A percentile compares a stretch with the other conserved stretches of the same genome.
Conservation (phyloP, 75 land plant genomes). For the Ceratopteris richardii region DNA sequence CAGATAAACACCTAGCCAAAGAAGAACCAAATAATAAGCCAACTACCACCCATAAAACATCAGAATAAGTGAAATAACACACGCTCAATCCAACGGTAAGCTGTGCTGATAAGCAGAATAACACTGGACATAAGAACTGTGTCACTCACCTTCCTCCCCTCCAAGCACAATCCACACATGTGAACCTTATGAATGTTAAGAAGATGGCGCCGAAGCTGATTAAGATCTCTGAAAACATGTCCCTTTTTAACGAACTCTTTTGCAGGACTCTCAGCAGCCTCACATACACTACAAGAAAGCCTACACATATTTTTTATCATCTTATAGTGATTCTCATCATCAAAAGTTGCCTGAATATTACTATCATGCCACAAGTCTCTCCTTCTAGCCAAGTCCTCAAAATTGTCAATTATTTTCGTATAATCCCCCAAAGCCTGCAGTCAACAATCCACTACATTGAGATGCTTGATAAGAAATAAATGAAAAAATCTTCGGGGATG, state of each 20-base stretch:
- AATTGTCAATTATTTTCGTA: constrained; percentile 59
- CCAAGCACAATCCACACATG: constrained; percentile 89
- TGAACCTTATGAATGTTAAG: constrained; percentile 51
- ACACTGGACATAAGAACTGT: no score
- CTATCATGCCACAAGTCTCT: constrained; percentile 21
- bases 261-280: constrained; percentile 38
- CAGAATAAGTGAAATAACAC: no score
- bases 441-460: neutral
- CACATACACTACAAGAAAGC: constrained; percentile 79
- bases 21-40: neutral
- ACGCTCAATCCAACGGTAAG: no score
- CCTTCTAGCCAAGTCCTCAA: constrained; percentile 29
- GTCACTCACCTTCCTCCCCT: constrained; percentile 86
- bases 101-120: no score
- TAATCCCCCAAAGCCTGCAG: constrained; percentile 88
- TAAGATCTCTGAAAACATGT: constrained; percentile 51
- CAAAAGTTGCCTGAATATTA: constrained; percentile 58
- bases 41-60: neutral
- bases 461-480: neutral
- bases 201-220: constrained; percentile 71
- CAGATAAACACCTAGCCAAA: constrained; percentile 70
- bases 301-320: constrained; percentile 88
- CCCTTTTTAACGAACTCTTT: constrained; percentile 44
- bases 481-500: no score
- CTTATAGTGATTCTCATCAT: constrained; percentile 82